Percentiles rank a stretch among this genome's conserved stretches.
Evolutionary conservation across 75 land plant genomes (phyloP).

Genomic region (Chamaecyparis obtusa): DNA sequence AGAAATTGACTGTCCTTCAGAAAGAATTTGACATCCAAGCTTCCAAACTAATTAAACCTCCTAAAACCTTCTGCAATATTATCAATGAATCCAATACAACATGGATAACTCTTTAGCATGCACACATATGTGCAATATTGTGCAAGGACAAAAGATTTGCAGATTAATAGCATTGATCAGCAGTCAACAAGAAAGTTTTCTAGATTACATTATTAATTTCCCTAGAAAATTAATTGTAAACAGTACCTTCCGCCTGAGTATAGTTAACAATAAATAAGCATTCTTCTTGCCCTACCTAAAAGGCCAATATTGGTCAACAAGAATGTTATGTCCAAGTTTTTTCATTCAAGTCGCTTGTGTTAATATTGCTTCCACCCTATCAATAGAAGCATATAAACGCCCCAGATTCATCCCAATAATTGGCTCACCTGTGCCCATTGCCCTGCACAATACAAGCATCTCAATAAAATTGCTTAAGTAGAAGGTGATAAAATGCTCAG

Average conservation of each 20-base stretch:
- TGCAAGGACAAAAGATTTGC: not conserved
- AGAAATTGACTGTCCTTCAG: not conserved
- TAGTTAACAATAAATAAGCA: not conserved
- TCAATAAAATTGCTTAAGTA: not conserved
- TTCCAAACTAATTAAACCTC: not conserved
- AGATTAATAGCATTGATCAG: not conserved
- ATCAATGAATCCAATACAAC: not conserved
- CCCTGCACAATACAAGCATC: conserved; percentile 37
- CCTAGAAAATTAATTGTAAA: not conserved
- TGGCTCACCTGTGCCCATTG: conserved; percentile 67
- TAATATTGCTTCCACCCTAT: conserved; percentile 75
- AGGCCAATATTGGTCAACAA: not conserved
- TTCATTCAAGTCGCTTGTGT: conserved; percentile 29
- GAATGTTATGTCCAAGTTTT: not conserved
- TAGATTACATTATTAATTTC: not conserved
- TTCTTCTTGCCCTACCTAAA: not conserved
- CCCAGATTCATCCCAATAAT: conserved; percentile 70
- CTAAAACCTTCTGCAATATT: not conserved
- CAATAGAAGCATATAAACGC: conserved; percentile 69
- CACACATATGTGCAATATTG: not conserved
- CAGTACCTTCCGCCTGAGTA: not conserved
- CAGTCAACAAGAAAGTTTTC: not conserved
- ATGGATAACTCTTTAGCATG: not conserved
- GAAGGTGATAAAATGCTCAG: not conserved
- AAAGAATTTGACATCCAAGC: not conserved